A percentile compares a stretch with the other conserved stretches of the same genome.
These are phyloP conservation scores for Aphanoascus verrucosus DNA, from an alignment of 2,329 filamentous ascomycete genomes.

Conservation along the genomic window DNA sequence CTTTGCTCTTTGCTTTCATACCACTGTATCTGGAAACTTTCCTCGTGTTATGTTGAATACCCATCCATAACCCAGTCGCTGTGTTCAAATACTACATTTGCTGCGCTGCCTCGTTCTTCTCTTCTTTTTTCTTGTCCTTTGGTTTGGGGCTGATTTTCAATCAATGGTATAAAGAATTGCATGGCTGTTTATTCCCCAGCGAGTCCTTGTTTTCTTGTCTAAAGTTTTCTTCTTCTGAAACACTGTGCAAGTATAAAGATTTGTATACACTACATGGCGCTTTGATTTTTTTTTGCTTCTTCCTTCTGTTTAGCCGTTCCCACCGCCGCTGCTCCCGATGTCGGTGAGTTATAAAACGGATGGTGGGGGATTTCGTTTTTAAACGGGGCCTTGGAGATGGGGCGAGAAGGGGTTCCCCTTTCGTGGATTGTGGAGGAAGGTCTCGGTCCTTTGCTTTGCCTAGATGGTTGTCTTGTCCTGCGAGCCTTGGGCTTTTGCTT, in stretches of 20 bases:
- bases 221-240: neutral
- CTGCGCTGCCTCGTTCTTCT: neutral
- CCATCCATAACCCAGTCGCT: constrained; percentile 1
- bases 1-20: neutral
- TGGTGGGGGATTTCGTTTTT: neutral
- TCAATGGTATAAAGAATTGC: constrained; percentile 8
- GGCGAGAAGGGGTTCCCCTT: neutral
- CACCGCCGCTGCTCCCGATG: neutral
- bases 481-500: neutral
- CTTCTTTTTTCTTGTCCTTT: neutral
- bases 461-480: neutral
- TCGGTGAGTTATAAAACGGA: neutral
- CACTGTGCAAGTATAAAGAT: constrained; percentile 8
- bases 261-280: neutral
- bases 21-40: constrained; percentile 1
- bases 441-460: neutral
- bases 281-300: neutral
- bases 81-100: neutral
- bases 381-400: neutral
- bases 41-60: constrained; percentile 8
- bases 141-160: neutral
- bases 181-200: constrained; percentile 2
- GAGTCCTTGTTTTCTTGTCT: neutral
- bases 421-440: neutral
- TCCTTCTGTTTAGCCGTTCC: neutral